Evolutionary conservation across 2,329 filamentous ascomycete genomes (phyloP).

Genomic region (Penicillium sclerotiorum): DNA sequence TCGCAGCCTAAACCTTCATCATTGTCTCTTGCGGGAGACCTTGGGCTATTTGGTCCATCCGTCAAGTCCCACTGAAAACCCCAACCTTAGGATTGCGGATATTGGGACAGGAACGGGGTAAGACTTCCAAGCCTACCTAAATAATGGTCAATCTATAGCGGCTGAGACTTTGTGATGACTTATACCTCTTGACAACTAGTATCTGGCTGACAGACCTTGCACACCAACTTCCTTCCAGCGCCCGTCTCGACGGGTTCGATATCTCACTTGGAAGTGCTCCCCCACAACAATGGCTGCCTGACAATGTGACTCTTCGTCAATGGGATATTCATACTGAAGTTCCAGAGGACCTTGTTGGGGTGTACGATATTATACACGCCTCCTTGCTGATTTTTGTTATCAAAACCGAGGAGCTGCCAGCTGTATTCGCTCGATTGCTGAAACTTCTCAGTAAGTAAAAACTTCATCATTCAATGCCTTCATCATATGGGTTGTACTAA

Average conservation of each 20-base stretch:
- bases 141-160: not conserved
- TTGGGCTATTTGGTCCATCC: not conserved
- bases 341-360: not conserved
- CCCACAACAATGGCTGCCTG: not conserved
- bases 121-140: not conserved
- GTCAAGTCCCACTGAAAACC: not conserved
- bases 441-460: not conserved
- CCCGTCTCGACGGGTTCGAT: not conserved
- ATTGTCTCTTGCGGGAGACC: not conserved
- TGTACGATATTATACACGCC: not conserved
- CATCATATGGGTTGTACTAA: not conserved
- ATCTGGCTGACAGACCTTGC: conserved; percentile 1
- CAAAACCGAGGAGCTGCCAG: not conserved
- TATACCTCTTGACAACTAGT: not conserved
- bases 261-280: not conserved
- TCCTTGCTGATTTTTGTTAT: not conserved
- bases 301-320: not conserved
- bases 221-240: not conserved
- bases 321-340: not conserved
- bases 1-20: not conserved
- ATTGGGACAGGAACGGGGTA: not conserved
- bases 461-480: not conserved
- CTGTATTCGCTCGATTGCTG: not conserved
- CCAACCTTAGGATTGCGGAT: not conserved
- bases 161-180: not conserved